Evolutionary conservation across 352 stramenopile species (phyloP).

Genomic region (Pythium sukuiense): DNA sequence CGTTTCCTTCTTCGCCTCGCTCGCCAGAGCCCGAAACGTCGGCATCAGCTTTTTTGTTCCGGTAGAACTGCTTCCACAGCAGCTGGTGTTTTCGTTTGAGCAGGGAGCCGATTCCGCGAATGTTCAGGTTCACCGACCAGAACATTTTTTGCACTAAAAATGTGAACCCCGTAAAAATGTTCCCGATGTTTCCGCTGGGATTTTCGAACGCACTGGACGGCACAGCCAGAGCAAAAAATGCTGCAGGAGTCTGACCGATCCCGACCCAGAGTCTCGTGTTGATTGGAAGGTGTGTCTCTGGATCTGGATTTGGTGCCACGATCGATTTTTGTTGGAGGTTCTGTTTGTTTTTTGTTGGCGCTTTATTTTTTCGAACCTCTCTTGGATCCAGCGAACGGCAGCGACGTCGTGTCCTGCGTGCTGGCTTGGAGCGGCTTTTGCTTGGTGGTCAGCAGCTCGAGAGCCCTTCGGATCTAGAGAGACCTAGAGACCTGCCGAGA

Average conservation of each 20-base stretch:
- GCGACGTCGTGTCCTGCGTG: neutral
- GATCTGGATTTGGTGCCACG: neutral
- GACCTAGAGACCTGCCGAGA: neutral
- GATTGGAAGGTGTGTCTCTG: neutral
- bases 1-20: conserved; percentile 3
- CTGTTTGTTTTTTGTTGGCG: conserved; percentile 1
- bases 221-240: neutral
- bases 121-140: conserved; percentile 11
- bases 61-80: conserved; percentile 8
- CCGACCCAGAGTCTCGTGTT: neutral
- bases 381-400: neutral
- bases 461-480: neutral
- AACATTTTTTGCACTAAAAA: conserved; percentile 1
- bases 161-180: neutral
- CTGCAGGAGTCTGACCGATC: neutral
- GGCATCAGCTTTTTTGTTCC: conserved; percentile 28
- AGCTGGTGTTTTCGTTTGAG: conserved; percentile 24
- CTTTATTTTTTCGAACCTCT: conserved; percentile 14
- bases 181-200: neutral
- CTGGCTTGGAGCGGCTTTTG: neutral
- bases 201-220: neutral
- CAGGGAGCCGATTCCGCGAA: conserved; percentile 23
- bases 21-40: conserved; percentile 19
- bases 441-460: conserved; percentile 7
- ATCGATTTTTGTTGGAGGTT: neutral